These are phyloP conservation scores for Boletus subparvulus DNA, from an alignment of 768 basidiomycete genomes.

Conservation along the genomic window DNA sequence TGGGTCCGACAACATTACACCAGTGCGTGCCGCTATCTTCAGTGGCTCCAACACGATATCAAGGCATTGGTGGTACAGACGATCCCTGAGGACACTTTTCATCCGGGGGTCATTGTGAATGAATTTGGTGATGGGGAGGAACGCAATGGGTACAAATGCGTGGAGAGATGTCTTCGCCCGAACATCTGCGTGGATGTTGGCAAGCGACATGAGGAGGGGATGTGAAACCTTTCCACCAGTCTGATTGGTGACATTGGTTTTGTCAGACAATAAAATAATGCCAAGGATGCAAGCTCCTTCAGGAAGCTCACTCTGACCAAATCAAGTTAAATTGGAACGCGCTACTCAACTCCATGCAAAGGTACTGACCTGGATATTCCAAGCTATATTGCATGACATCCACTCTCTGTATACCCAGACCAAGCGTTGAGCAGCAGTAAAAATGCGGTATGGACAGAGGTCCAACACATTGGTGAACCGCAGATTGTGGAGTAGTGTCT, in stretches of 20 bases:
- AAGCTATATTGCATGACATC: conserved; percentile 26
- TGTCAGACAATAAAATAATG: background rate
- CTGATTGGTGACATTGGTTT: background rate
- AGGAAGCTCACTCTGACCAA: background rate
- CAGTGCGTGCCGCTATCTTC: conserved; percentile 13
- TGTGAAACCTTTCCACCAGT: background rate
- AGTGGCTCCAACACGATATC: conserved; percentile 19
- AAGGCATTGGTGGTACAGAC: conserved; percentile 20
- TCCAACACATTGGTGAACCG: conserved; percentile 4
- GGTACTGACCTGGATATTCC: conserved; percentile 25
- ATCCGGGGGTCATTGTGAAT: conserved; percentile 9
- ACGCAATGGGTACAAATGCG: background rate
- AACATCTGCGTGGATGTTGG: background rate
- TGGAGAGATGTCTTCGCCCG: background rate
- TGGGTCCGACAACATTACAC: conserved; percentile 28
- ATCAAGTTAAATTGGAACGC: background rate
- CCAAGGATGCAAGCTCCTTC: background rate
- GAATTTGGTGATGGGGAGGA: conserved; percentile 18
- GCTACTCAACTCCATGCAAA: too few species aligned
- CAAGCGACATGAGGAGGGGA: background rate
- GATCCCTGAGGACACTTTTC: conserved; percentile 9
- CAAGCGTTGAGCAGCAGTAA: conserved; percentile 2
- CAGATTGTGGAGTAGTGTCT: background rate
- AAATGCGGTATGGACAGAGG: conserved; percentile 16
- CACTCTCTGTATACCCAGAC: conserved; percentile 19